A percentile compares a stretch with the other conserved stretches of the same genome.
Evolutionary conservation across 2,329 filamentous ascomycete species (phyloP).

Genomic region (Claviceps sp.): DNA sequence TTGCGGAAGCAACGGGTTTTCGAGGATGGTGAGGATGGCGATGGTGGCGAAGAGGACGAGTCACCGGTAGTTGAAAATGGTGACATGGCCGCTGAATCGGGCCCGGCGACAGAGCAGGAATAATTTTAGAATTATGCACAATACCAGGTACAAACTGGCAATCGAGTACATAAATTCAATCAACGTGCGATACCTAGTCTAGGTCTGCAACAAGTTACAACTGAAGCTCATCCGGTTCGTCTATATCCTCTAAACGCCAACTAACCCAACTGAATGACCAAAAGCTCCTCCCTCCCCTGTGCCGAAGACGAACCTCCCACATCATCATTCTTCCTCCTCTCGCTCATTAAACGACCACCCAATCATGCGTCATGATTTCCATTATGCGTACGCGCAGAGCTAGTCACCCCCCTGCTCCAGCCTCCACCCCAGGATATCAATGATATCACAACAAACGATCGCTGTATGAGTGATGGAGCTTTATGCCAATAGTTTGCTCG

Average conservation of each 20-base stretch:
- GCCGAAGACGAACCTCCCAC: slow-evolving; percentile 5
- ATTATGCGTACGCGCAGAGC: slow-evolving; percentile 1
- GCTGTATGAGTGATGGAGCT: slow-evolving; percentile 5
- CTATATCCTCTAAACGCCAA: slow-evolving; percentile 26
- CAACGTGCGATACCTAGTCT: slow-evolving; percentile 9
- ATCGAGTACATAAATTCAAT: slow-evolving; percentile 6
- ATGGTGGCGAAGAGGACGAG: slow-evolving; percentile 4
- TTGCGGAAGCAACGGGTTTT: slow-evolving; percentile 29
- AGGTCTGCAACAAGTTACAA: slow-evolving; percentile 12
- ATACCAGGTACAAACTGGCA: neutral
- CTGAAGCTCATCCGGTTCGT: slow-evolving; percentile 24
- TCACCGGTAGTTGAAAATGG: neutral
- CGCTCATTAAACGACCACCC: slow-evolving; percentile 2
- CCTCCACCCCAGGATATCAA: slow-evolving; percentile 9
- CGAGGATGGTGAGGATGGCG: slow-evolving; percentile 5
- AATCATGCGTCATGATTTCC: slow-evolving; percentile 6
- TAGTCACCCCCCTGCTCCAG: neutral
- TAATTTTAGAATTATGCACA: neutral
- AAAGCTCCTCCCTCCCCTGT: slow-evolving; percentile 7
- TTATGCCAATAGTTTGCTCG: slow-evolving; percentile 4
- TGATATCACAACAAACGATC: slow-evolving; percentile 8
- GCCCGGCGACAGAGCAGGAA: neutral
- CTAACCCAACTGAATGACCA: slow-evolving; percentile 21
- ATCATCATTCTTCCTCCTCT: neutral
- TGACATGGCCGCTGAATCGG: neutral